phyloP scores from a whole-genome alignment of 805 yeast species.

The Candida ovalis region DNA sequence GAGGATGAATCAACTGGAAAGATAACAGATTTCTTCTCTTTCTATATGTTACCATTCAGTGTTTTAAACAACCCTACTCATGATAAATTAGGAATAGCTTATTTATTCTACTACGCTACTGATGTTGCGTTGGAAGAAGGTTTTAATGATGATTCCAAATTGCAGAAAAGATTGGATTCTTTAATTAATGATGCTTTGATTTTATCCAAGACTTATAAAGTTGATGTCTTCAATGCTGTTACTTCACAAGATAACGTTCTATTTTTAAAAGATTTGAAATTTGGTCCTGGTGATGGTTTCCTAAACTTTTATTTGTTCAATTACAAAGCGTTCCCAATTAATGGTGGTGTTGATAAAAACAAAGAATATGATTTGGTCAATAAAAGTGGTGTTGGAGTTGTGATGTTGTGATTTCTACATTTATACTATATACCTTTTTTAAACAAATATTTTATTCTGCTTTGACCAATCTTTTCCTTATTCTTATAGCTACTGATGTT shows the following conservation, averaged over 20 bases:
- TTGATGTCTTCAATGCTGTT: slow-evolving; percentile 92
- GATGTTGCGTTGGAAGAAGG: slow-evolving; percentile 48
- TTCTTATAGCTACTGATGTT: too few relatives aligned
- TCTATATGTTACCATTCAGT: slow-evolving; percentile 83
- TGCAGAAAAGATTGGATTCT: slow-evolving; percentile 55
- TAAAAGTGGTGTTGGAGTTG: slow-evolving; percentile 86
- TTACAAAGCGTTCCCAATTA: slow-evolving; percentile 74
- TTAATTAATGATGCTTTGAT: slow-evolving; percentile 75
- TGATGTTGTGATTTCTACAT: slow-evolving; percentile 53
- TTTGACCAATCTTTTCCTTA: too few relatives aligned
- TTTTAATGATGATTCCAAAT: slow-evolving; percentile 33
- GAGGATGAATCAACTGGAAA: slow-evolving; percentile 50
- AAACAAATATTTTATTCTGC: background rate
- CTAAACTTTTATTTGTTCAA: slow-evolving; percentile 90
- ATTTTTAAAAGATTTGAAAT: slow-evolving; percentile 77
- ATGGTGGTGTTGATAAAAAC: slow-evolving; percentile 70
- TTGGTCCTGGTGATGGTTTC: slow-evolving; percentile 92
- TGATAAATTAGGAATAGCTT: slow-evolving; percentile 76
- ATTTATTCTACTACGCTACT: slow-evolving; percentile 85
- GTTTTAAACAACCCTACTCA: slow-evolving; percentile 66
- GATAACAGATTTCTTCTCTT: slow-evolving; percentile 86
- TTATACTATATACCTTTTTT: background rate
- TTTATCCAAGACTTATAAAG: slow-evolving; percentile 59
- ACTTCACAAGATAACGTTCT: slow-evolving; percentile 86
- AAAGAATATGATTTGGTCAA: slow-evolving; percentile 48